Evolutionary conservation across 306 rosid species (phyloP).

Genomic region (Cyamopsis tetragonoloba): DNA sequence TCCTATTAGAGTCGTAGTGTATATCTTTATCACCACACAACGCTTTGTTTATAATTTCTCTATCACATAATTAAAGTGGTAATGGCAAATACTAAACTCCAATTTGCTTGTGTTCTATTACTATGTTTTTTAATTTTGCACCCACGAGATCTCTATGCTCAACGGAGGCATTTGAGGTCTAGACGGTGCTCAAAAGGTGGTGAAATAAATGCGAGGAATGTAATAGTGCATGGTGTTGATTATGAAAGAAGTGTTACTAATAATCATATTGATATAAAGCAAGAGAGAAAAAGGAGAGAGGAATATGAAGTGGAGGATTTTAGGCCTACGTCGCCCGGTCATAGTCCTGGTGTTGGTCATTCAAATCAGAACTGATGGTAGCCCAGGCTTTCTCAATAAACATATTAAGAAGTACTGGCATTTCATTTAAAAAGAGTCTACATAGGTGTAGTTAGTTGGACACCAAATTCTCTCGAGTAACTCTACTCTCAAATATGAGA

Average conservation of each 20-base stretch:
- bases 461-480: too few species aligned
- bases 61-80: background rate
- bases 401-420: too few species aligned
- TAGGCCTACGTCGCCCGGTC: constrained; percentile 38
- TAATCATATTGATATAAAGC: background rate
- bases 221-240: background rate
- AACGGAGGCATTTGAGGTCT: constrained; percentile 47
- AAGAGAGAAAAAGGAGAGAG: background rate
- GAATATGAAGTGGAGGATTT: constrained; percentile 25
- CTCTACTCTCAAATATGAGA: too few species aligned
- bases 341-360: constrained; percentile 49
- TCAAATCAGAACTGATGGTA: constrained; percentile 21
- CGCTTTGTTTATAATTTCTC: too few species aligned
- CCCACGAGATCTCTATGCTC: constrained; percentile 30
- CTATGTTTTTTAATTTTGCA: constrained; percentile 35
- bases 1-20: too few species aligned
- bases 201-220: background rate
- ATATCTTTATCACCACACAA: too few species aligned
- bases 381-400: background rate
- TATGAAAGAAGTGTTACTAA: background rate
- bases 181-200: background rate
- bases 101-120: constrained; percentile 28
- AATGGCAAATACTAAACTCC: constrained; percentile 34
- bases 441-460: too few species aligned
- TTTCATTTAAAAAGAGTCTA: too few species aligned